Base-by-base conservation (phyloP, 2,329 filamentous ascomycete genomes). In the Fusarium sp. region DNA sequence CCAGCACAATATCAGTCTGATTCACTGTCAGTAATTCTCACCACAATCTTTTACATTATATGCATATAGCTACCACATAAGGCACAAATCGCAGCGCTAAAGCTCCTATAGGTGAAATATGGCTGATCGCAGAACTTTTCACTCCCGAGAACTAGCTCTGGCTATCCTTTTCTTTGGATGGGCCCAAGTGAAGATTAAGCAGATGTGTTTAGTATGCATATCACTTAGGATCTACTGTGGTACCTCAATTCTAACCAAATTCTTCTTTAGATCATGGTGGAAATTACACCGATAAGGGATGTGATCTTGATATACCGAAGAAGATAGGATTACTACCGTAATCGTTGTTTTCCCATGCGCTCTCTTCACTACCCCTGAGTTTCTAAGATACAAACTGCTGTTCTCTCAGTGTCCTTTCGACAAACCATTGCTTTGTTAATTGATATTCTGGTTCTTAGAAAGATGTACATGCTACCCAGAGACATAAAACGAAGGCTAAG, bases 41-140 rank as follows among this genome's bases (percentile, higher is more conserved):
- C 22, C 8, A 11, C 1, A 26, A 24, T 0, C 26, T 26, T 22
- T 8, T 17, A 26, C 11, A 3, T 2, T 4, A 15, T 4, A 11
- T 11, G 3, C 33, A 36, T 20, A 3, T 15, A 12, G 33, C 18
- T 26, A 6, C 0, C 49, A 26, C 2, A 26, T 8, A 20, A 52
- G 33, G 12, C 33, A 11, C 33, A 26, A 20, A 26, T 0, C n/a
- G n/a, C 9, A 36, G 33, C 22, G n/a, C 1, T 1, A 22, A 15
- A 52, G 13, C 33, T 6, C 18, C 28, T 33, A 3, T n/a, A 6
- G 22, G 7, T 1, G 7, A 51, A 22, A 36, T 12, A 38, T 52
- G 18, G 24, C n/a, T 22, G 33, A 22, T 22, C 2, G 17, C 1
- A 38, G 13, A 12, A 54, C 6, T 8, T 54, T n/a, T 9, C n/a